Conservation (phyloP, 306 rosid species). For the Cyamopsis tetragonoloba region DNA sequence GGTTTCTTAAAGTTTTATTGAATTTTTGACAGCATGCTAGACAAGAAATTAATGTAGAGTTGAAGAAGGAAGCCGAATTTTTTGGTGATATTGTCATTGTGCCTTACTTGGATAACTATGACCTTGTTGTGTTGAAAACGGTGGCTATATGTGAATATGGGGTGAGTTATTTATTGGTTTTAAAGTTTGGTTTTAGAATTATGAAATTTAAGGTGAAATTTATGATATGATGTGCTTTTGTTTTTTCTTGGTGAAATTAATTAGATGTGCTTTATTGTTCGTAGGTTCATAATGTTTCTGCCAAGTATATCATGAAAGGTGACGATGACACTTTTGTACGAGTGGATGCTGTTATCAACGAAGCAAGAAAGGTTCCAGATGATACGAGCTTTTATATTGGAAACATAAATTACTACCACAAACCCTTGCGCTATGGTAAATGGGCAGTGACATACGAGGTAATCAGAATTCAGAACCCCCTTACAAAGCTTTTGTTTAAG, state of each 20-base stretch:
- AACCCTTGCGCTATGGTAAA: constrained; percentile 82
- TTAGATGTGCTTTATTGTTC: constrained; percentile 14
- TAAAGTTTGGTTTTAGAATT: background rate
- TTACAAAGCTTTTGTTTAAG: background rate
- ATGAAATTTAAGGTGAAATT: background rate
- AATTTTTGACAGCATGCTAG: constrained; percentile 55
- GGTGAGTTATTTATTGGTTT: constrained; percentile 49
- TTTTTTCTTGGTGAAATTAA: background rate
- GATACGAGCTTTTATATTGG: constrained; percentile 67
- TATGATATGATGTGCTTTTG: background rate
- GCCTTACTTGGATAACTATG: constrained; percentile 87
- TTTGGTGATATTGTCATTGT: constrained; percentile 87
- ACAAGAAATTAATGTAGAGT: constrained; percentile 65
- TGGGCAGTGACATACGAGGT: constrained; percentile 95
- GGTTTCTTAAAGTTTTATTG: constrained; percentile 27
- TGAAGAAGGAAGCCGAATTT: constrained; percentile 83
- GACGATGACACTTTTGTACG: constrained; percentile 91
- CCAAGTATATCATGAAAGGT: constrained; percentile 80
- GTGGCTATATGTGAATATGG: constrained; percentile 90
- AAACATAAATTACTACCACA: constrained; percentile 74
- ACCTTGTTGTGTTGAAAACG: constrained; percentile 88
- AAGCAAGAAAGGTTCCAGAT: constrained; percentile 53
- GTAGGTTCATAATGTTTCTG: constrained; percentile 64
- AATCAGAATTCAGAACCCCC: constrained; percentile 2
- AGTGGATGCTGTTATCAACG: constrained; percentile 60